Evolutionary conservation across 345 rosid species (phyloP), one percentile per base, ranked within the genome.

Genomic region (Citrus sp.): DNA sequence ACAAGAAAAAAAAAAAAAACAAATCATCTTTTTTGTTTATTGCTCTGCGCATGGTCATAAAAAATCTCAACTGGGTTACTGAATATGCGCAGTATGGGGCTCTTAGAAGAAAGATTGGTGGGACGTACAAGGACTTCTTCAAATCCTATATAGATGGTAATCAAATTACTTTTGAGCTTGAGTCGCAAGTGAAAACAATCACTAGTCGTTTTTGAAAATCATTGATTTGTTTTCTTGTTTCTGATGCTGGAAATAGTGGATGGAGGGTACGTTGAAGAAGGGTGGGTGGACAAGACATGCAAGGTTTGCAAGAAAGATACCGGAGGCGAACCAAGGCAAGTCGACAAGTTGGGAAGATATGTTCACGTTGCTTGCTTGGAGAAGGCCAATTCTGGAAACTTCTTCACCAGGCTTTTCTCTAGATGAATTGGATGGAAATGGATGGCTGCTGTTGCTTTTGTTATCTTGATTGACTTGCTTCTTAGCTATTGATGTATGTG

Each of bases 221-320:
- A 2, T 62, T 74, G 12, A 68, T 46, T 27, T 67, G 25, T 14
- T 34, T 28, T 67, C 32, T 21, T 58, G 27, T 19, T 68, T 38
- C 5, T 22, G 6, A 22, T 74, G 37, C 24, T 77, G 78, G 72
- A 79, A 78, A 30, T 46, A 92, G 97, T 94, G 89, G 94, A 94
- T 71, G 97, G 98, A 30, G 35, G 90, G 67, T 88, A 88, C 30
- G 89, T 89, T 21, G 91, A 88, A 65, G 88, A 87, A 13, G 94
- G 98, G 7, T 94, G 98, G 98, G 97, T 94, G 24, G 98, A 93
- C 89, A 95, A 91, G 85, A 90, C 95, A 27, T 93, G 98, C 91
- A 93, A 86, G 84, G 84, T 92, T 10, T 95, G 95, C 90, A 95
- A 92, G 87, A 92, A 93, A 69, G 98, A 95, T 72, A 93, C 98